A percentile compares a stretch with the other conserved stretches of the same genome.
Conservation (phyloP, 495 filamentous ascomycete species). For the Halenospora varia region DNA sequence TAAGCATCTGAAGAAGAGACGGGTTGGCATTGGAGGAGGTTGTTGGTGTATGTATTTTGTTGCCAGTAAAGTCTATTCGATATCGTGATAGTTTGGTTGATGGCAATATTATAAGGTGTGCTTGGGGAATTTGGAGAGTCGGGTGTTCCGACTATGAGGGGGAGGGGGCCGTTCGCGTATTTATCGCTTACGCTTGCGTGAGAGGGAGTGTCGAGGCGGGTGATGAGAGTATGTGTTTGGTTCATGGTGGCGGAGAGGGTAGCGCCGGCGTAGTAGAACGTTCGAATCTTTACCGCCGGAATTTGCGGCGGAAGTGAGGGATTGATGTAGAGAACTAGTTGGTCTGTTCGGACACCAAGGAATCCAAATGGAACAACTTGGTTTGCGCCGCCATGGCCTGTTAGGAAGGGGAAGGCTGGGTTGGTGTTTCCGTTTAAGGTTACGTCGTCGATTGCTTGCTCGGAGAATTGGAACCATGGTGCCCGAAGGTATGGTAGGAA, state of each 20-base stretch:
- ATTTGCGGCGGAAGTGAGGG: slow-evolving; percentile 54
- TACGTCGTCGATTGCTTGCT: slow-evolving; percentile 66
- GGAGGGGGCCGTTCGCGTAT: slow-evolving; percentile 41
- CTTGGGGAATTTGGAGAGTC: slow-evolving; percentile 20
- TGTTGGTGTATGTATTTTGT: slow-evolving; percentile 48
- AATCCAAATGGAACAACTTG: slow-evolving; percentile 52
- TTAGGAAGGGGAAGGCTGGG: slow-evolving; percentile 57
- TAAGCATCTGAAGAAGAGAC: slow-evolving; percentile 44
- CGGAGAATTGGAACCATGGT: slow-evolving; percentile 60
- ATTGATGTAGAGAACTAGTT: slow-evolving; percentile 47
- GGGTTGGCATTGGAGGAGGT: slow-evolving; percentile 65
- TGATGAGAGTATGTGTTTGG: slow-evolving; percentile 60
- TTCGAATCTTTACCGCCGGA: slow-evolving; percentile 55
- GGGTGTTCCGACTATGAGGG: slow-evolving; percentile 42
- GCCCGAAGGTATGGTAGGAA: slow-evolving; percentile 49
- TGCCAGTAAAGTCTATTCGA: slow-evolving; percentile 47
- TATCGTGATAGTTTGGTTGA: slow-evolving; percentile 49
- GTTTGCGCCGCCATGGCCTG: slow-evolving; percentile 52
- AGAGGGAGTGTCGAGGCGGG: slow-evolving; percentile 42
- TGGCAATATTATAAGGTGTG: slow-evolving; percentile 42
- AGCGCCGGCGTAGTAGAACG: slow-evolving; percentile 67
- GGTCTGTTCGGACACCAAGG: slow-evolving; percentile 45
- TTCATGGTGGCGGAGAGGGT: slow-evolving; percentile 60
- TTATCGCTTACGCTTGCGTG: slow-evolving; percentile 30
- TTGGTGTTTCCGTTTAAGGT: slow-evolving; percentile 56